These are phyloP conservation scores for Rauvolfia tetraphylla DNA, from an alignment of 257 asterid genomes.

Conservation along the genomic window DNA sequence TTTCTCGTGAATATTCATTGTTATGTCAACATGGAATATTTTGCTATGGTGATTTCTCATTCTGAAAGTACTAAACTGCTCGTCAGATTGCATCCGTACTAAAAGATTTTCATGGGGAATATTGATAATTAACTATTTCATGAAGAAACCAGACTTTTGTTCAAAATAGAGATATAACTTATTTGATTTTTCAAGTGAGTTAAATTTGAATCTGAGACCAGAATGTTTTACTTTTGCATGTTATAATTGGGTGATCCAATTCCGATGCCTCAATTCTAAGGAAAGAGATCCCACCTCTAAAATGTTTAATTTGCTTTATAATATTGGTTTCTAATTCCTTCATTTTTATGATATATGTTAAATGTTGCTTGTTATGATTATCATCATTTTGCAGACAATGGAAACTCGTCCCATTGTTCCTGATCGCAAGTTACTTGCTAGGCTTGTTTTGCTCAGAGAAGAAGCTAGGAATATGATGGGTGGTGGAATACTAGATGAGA, in stretches of 20 bases:
- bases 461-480: constrained; percentile 99
- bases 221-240: neutral
- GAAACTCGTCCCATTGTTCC: constrained; percentile 80
- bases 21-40: neutral
- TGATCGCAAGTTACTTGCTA: constrained; percentile 88
- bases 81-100: neutral
- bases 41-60: neutral
- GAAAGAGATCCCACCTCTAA: neutral
- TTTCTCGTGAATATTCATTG: neutral
- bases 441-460: constrained; percentile 94
- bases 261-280: neutral
- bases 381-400: constrained; percentile 55
- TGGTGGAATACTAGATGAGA: constrained; percentile 91
- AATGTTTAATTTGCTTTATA: neutral
- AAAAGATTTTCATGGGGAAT: neutral
- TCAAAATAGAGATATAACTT: neutral
- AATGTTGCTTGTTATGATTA: neutral
- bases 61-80: neutral
- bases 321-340: neutral
- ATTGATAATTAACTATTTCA: neutral
- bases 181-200: neutral
- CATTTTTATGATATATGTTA: neutral
- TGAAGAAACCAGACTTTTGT: neutral
- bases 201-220: neutral
- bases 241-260: neutral